These are phyloP conservation scores for Didymellaceae sp. DNA, from an alignment of 2,329 filamentous ascomycete species.

Conservation along the genomic window DNA sequence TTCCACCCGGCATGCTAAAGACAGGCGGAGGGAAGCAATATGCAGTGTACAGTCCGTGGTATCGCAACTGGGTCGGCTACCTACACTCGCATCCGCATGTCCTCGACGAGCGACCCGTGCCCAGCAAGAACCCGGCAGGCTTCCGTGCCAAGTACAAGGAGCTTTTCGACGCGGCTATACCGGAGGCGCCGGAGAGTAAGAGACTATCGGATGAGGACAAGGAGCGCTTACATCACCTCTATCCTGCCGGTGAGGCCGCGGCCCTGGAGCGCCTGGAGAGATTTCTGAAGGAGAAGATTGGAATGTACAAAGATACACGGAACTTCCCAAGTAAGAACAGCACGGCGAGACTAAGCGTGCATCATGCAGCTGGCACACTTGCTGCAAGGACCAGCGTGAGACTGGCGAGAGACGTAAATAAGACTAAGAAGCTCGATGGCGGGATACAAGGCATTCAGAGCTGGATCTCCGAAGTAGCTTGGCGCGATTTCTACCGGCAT, in stretches of 20 bases:
- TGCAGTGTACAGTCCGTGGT: slow-evolving; percentile 86
- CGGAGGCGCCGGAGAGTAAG: slow-evolving; percentile 67
- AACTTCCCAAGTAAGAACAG: slow-evolving; percentile 52
- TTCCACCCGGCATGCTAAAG: slow-evolving; percentile 72
- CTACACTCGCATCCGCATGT: slow-evolving; percentile 73
- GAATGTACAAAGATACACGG: slow-evolving; percentile 49
- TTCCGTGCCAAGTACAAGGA: slow-evolving; percentile 58
- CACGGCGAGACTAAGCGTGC: slow-evolving; percentile 51
- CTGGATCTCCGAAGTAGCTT: slow-evolving; percentile 61
- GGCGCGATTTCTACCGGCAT: slow-evolving; percentile 60
- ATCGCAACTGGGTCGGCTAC: slow-evolving; percentile 74
- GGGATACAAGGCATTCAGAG: slow-evolving; percentile 51
- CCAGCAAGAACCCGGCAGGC: slow-evolving; percentile 60
- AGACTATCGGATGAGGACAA: slow-evolving; percentile 54
- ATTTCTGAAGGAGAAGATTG: slow-evolving; percentile 56
- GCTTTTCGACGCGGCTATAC: slow-evolving; percentile 41
- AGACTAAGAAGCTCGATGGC: slow-evolving; percentile 60
- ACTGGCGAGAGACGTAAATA: slow-evolving; percentile 59
- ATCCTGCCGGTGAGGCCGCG: slow-evolving; percentile 55
- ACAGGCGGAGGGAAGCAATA: slow-evolving; percentile 79
- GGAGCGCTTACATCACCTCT: slow-evolving; percentile 49
- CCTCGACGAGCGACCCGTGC: slow-evolving; percentile 66
- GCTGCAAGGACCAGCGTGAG: slow-evolving; percentile 54
- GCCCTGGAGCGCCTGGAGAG: slow-evolving; percentile 50
- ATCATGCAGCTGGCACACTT: slow-evolving; percentile 55